Base-by-base conservation (phyloP, 1,284 basidiomycete species). In the Paramarasmius palmivorus region DNA sequence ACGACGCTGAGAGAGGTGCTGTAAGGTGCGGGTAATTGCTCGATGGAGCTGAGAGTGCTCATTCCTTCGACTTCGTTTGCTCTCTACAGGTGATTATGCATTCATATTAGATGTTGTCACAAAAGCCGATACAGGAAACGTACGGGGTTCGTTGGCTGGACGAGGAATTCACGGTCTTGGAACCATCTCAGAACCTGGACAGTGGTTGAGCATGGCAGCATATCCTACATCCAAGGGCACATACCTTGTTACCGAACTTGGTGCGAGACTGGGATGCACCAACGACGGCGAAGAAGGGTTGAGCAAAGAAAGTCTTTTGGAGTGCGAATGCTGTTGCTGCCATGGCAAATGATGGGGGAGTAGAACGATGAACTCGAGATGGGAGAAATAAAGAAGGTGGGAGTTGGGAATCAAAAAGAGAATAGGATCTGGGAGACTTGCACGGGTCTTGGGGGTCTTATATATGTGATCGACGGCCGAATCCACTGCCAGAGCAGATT, bases 1-100 rank as follows among this genome's bases (percentile, higher is more conserved):
- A 94, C 81, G 58, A 94, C 81, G 60, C 87, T 90, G 54, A 94
- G 74, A 10, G 88, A 86, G 0, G 92, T 94, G 57, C 84, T 72
- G 3, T 75, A 65, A 3, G 91, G 88, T 39, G 72, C 71, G 14
- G 80, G 66, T 15, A 94, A 78, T 36, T 85, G 77, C 7, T 73
- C 65, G 57, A 93, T 73, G 2, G 74, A 68, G 50, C 67, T 66
- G 42, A 88, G 61, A 3, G 85, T 81, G 50, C 71, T 61, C 44
- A 84, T 59, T 2, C 84, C 87, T 61, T 88, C 85, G 5, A 91
- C 72, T 59, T 85, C 81, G 32, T 68, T 65, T 60, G 86, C 82
- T 69, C 79, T 85, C 86, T 88, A 64, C 39, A 15, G 14, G 41
- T 23, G 22, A 45, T 19, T 41, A 38, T 41, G 49, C 40, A 20